Percentiles rank a stretch among this genome's conserved stretches.
phyloP scores from a whole-genome alignment of 2,329 filamentous ascomycete species.

The Xylariaceae sp. region DNA sequence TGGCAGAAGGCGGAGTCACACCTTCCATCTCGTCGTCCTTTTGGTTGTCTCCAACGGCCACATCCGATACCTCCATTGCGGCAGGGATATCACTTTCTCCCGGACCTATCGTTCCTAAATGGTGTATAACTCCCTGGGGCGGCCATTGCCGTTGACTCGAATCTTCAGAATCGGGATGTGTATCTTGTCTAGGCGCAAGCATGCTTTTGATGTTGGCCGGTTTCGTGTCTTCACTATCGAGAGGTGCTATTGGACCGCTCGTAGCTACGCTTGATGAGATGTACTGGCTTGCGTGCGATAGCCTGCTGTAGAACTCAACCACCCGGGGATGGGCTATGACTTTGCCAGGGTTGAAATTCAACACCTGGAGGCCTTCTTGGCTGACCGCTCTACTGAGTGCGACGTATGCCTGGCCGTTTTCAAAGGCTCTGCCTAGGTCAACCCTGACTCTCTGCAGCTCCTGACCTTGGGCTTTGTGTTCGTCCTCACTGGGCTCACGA shows the following conservation, averaged over 20 bases:
- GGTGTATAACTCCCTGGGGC: too few species aligned
- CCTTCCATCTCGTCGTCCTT: too few species aligned
- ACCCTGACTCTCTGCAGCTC: constrained; percentile 93
- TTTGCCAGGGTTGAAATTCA: constrained; percentile 82
- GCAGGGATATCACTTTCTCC: too few species aligned
- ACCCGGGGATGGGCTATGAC: constrained; percentile 93
- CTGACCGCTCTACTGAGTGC: constrained; percentile 88
- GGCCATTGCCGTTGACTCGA: too few species aligned
- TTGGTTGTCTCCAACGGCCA: too few species aligned
- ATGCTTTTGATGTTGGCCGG: background rate
- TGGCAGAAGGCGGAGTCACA: too few species aligned
- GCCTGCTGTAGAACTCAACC: constrained; percentile 75
- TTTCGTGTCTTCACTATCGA: background rate
- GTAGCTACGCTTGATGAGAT: background rate
- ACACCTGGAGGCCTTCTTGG: constrained; percentile 81
- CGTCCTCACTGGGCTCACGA: constrained; percentile 43
- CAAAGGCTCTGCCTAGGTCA: constrained; percentile 86
- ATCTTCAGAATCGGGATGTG: too few species aligned
- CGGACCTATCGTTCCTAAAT: too few species aligned
- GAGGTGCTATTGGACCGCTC: background rate
- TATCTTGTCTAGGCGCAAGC: too few species aligned
- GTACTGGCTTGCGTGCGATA: constrained; percentile 42
- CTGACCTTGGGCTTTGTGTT: constrained; percentile 93
- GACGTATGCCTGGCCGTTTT: constrained; percentile 97
- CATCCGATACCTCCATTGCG: too few species aligned